phyloP scores from a whole-genome alignment of 805 yeast genomes.

The Yarrowia deformans region DNA sequence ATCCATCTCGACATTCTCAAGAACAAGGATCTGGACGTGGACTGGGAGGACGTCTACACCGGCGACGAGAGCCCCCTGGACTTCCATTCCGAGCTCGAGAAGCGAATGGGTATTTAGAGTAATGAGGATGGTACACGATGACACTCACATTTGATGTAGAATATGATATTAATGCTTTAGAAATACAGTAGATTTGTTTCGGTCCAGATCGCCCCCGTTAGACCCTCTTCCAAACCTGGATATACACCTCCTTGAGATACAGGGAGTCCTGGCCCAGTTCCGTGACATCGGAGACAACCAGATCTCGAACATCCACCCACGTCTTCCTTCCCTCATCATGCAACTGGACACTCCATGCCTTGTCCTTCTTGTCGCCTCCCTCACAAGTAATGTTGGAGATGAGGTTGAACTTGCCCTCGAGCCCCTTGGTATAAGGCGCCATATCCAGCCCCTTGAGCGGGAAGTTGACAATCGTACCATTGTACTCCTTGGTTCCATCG shows the following conservation, averaged over 20 bases:
- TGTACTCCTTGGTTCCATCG: constrained; percentile 52
- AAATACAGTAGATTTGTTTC: too few species aligned
- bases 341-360: constrained; percentile 60
- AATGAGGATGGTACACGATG: not conserved
- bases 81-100: constrained; percentile 79
- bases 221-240: constrained; percentile 69
- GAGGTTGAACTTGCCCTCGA: constrained; percentile 53
- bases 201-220: too few species aligned
- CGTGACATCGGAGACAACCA: constrained; percentile 50
- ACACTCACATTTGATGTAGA: too few species aligned
- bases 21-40: constrained; percentile 77
- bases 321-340: constrained; percentile 52
- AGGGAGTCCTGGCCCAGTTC: constrained; percentile 63
- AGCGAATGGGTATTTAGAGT: constrained; percentile 52
- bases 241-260: constrained; percentile 65
- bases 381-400: constrained; percentile 59
- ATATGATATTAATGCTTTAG: constrained; percentile 5
- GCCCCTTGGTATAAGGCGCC: constrained; percentile 48
- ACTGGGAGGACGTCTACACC: constrained; percentile 92
- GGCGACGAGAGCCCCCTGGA: constrained; percentile 53
- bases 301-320: constrained; percentile 69
- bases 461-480: constrained; percentile 70
- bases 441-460: constrained; percentile 54
- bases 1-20: constrained; percentile 79
- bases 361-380: constrained; percentile 45